Base-by-base conservation (phyloP, 305 asterid genomes). In the Fraxinus platypoda region DNA sequence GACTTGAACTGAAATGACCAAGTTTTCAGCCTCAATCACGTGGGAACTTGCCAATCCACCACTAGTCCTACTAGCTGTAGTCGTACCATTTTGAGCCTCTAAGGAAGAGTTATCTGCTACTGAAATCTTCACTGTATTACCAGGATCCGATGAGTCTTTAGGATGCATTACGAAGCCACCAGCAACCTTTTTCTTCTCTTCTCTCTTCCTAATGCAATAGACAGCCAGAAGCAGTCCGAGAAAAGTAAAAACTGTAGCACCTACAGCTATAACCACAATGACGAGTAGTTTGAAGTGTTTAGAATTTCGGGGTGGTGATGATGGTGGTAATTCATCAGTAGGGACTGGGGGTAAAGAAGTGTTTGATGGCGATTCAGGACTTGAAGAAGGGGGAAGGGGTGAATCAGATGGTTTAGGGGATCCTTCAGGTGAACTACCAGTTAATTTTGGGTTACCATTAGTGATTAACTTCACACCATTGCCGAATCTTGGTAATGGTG, bases 401-500 rank as follows among this genome's bases (percentile, higher is more conserved):
- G 77, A 86, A 11, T 34, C 81, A 25, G 78, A 54, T 78, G 70
- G 31, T 5, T 66, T 79, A 11, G 83, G 87, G 38, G 88, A 23
- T 2, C 35, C 54, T 52, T 38, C 52, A 5, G 91, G 72, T 28
- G 75, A 73, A 31, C 81, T 73, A 70, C 84, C 81, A 35, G 25
- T 46, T 37, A 91, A 84, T 19, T 68, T 82, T 13, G 88, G 75
- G 83, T 91, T 90, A 71, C 86, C 94, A 82, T 86, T 88, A 25
- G 35, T 84, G 19, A 91, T 85, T 6, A 93, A 87, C 73, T 77
- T 82, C 77, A 93, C 96, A 52, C 83, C 83, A 41, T 57, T 81
- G 2, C 83, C 76, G 57, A 94, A 94, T 73, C 79, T 89, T 0
- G 98, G 98, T 76, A 93, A 84, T 8, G 97, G 97, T 0, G 92